Evolutionary conservation across 805 yeast species (phyloP), one percentile per base, ranked within the genome.

Genomic region (Yarrowia sp.): DNA sequence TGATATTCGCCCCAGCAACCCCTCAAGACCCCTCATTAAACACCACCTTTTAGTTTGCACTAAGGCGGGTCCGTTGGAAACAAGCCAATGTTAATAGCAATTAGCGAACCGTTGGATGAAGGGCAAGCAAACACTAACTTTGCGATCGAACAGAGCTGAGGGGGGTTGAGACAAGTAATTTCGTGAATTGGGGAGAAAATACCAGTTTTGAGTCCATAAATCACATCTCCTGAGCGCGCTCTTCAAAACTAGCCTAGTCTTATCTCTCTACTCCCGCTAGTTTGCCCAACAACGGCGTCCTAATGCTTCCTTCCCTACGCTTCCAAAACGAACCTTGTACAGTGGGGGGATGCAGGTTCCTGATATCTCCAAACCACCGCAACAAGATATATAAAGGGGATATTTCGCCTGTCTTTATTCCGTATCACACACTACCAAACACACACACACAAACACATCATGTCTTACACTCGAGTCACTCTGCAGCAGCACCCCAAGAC

Each of bases 71-170:
- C 22, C 56, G 56, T 50, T 50, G 56, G 22, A n/a, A 49, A 36
- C 26, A 52, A 52, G 19, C 38, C 42, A 55, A 56, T 41, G 38
- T 26, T 56, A 56, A 41, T 15, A 22, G 38, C 22, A 56, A 41
- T 56, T 26, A 56, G 48, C 63, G 48, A 56, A 56, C 63, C 63
- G 63, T 56, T 56, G 63, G 61, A 55, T 8, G 43, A 55, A 40
- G 40, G 46, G 63, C 61, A 55, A 56, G 48, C 48, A 40, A 55
- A 55, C 48, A 8, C 45, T 19, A 55, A 55, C 61, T 40, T 55
- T 41, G 58, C 9, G 42, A 19, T n/a, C 9, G 50, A 22, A 19
- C n/a, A 41, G 40, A 11, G 50, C 5, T 43, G 48, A 8, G 19
- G 22, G 48, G 48, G 22, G 16, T 43, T n/a, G 45, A 41, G 7